Conservation (phyloP, 163 green algal genomes). For the Scenedesmus sp. region DNA sequence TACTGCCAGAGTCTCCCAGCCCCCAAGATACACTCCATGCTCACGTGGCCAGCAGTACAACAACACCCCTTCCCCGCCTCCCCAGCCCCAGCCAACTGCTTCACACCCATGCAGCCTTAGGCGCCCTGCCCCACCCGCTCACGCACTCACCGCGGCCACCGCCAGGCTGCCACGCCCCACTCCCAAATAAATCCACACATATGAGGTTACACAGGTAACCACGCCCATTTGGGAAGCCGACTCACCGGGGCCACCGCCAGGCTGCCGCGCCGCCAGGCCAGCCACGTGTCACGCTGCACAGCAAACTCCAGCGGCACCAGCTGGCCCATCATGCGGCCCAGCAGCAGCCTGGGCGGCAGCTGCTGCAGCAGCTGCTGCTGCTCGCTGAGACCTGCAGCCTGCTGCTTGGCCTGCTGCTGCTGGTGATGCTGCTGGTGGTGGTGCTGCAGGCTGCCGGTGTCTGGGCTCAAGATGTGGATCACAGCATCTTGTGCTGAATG, state of each 20-base stretch:
- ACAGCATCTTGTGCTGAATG: background rate
- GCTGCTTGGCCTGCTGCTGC: constrained; percentile 16
- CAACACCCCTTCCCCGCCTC: background rate
- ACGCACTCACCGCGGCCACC: no score
- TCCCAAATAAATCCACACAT: no score
- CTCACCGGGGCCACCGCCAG: constrained; percentile 44
- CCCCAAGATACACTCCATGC: background rate
- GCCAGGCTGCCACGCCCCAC: no score
- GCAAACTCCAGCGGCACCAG: constrained; percentile 32
- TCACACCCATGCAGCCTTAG: no score
- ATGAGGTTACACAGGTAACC: background rate
- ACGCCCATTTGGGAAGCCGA: background rate
- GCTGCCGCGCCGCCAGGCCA: background rate
- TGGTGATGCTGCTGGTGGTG: background rate
- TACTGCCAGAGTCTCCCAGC: background rate
- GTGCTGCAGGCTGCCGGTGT: background rate
- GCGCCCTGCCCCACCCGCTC: no score
- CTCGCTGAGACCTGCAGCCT: background rate
- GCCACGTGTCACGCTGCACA: constrained; percentile 42
- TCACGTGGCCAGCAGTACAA: background rate
- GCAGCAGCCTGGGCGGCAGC: background rate
- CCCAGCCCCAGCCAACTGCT: background rate
- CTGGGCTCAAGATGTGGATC: background rate
- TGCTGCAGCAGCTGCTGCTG: constrained; percentile 11
- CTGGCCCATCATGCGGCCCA: background rate